Base-by-base conservation (phyloP, 495 filamentous ascomycete genomes). In the Rusavskia elegans region DNA sequence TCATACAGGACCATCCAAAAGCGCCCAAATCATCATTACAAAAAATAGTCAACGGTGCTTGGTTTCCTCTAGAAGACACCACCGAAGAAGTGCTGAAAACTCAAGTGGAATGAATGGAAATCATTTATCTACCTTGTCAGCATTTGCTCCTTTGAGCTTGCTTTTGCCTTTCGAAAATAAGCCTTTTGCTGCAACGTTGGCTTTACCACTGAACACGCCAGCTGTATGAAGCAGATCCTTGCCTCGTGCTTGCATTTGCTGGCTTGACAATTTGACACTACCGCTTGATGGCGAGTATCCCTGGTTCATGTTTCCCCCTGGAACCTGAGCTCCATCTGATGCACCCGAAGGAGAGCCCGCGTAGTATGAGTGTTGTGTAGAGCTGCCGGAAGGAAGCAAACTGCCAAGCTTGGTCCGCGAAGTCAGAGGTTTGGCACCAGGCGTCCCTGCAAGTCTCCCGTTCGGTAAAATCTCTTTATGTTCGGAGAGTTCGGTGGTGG, bases 201-300 rank as follows among this genome's bases (percentile, higher is more conserved):
- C 82, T 61, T 82, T 83, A 19, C 82, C 82, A 55, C 83, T 79
- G 53, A 84, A 68, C 3, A 78, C 67, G 8, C 85, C 84, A 37
- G 89, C 88, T 3, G 79, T 80, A 57, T 90, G 84, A 53, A 95
- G 69, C 4, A 95, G 65, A 50, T 92, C 87, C 63, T 94, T 95
- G 58, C 89, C 81, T 68, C 84, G 85, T 19, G 77, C 72, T 45
- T 84, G 82, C 49, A 86, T 69, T 60, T 80, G 77, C 37, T 68
- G 64, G 35, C 51, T 61, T 17, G 64, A 62, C 14, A 63, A 23
- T 53, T 66, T 69, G 39, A 55, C 53, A 37, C 59, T 48, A 23
- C 53, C 52, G 39, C 37, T 48, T 16, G 54, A 56, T 11, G 63
- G 48, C 21, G 62, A 61, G 46, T 59, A 61, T 9, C 61, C 61